Evolutionary conservation across 495 filamentous ascomycete genomes (phyloP), one percentile per base, ranked within the genome.

Genomic region (Xeromyces bisporus): DNA sequence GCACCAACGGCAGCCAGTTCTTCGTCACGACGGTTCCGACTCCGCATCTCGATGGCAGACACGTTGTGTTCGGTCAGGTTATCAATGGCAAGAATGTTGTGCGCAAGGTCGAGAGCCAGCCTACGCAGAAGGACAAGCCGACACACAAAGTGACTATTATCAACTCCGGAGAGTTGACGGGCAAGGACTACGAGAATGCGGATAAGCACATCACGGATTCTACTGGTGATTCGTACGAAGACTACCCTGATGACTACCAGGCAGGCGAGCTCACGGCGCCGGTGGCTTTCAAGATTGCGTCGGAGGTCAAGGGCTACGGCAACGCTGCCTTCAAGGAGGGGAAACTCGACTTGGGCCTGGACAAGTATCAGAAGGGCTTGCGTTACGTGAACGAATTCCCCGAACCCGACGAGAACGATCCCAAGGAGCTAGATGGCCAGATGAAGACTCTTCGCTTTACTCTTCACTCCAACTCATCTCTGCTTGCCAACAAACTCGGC

Each of bases 311-410:
- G 61, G 80, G 77, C 12, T 87, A 78, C 42, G 87, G 87, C 31
- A 94, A 92, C 61, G 70, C 69, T 40, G 86, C 85, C 0, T 96
- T 93, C 69, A 93, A 93, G 66, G 55, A 49, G 11, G 68, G 69
- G 15, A 66, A 93, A 42, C 47, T 77, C 18, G 47, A 58, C 21
- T 59, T 80, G 14, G 87, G 75, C 7, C 62, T 96, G 15, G 80
- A 80, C 25, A 99, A 99, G 62, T 99, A 99, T 60, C 80, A 92
- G 56, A 99, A 99, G 61, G 86, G 71, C n/a, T 55, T 99, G 33
- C 78, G 89, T 39, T 99, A 96, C 47, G 56, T 94, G 36, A 82
- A 85, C 50, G 85, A 94, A 57, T 80, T 89, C 48, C 77, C 82
- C 7, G 71, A 74, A 29, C 55, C 75, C 13, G 54, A 47, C 11